phyloP scores from a whole-genome alignment of 495 filamentous ascomycete genomes.

The Letharia columbiana region DNA sequence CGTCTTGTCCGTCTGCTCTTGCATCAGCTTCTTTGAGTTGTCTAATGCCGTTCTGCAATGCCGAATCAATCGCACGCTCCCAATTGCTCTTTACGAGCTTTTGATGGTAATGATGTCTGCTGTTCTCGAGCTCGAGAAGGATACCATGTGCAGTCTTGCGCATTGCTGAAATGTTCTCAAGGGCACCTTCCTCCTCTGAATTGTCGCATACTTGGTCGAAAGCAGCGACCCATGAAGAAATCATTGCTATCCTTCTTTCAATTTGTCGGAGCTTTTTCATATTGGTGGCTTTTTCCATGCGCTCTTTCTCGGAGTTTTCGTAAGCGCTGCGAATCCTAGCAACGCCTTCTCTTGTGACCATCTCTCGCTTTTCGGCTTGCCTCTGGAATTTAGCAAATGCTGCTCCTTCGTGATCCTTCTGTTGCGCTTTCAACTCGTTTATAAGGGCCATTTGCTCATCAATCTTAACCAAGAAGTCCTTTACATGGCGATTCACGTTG shows the following conservation, averaged over 20 bases:
- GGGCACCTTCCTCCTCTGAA: constrained; percentile 56
- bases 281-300: constrained; percentile 65
- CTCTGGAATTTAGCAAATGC: constrained; percentile 88
- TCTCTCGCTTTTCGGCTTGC: constrained; percentile 73
- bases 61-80: constrained; percentile 77
- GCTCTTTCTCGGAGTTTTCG: constrained; percentile 69
- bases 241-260: constrained; percentile 70
- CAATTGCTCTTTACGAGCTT: constrained; percentile 68
- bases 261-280: constrained; percentile 81
- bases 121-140: constrained; percentile 76
- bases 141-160: constrained; percentile 83
- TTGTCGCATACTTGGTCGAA: constrained; percentile 76
- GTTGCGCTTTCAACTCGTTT: constrained; percentile 84
- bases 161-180: constrained; percentile 62
- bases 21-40: constrained; percentile 70
- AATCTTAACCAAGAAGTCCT: constrained; percentile 96
- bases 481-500: constrained; percentile 98
- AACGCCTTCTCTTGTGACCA: constrained; percentile 71
- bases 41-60: constrained; percentile 72
- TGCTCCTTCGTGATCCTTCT: constrained; percentile 78
- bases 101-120: constrained; percentile 82
- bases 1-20: constrained; percentile 56
- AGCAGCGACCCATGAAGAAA: constrained; percentile 86
- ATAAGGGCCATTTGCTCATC: constrained; percentile 91
- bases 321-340: constrained; percentile 71